Conservation (phyloP, 208 protist genomes). For the Porcisia hertigi region DNA sequence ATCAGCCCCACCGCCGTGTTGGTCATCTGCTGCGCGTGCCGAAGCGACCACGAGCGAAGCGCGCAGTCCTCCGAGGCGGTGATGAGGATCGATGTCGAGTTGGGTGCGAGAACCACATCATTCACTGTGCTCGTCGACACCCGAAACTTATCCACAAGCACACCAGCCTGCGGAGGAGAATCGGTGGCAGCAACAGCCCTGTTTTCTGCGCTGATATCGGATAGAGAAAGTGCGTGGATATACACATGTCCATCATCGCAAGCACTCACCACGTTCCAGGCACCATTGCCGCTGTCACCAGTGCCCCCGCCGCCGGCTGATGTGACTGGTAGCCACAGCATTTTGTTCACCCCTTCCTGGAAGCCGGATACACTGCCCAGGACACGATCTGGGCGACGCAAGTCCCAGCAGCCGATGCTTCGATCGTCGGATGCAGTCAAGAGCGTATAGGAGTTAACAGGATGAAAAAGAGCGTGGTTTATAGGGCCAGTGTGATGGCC, state of each 20-base stretch:
- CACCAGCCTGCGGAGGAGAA: slow-evolving; percentile 26
- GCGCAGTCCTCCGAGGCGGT: slow-evolving; percentile 83
- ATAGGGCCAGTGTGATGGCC: slow-evolving; percentile 66
- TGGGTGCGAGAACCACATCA: slow-evolving; percentile 60
- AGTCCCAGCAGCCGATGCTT: slow-evolving; percentile 74
- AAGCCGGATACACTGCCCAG: slow-evolving; percentile 64
- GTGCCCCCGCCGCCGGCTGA: slow-evolving; percentile 11
- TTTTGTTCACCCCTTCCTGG: slow-evolving; percentile 81
- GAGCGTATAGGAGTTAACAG: slow-evolving; percentile 35
- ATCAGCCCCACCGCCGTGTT: slow-evolving; percentile 13
- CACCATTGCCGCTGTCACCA: slow-evolving; percentile 4
- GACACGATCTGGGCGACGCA: slow-evolving; percentile 41
- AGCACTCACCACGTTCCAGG: slow-evolving; percentile 54
- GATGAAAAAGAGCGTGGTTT: slow-evolving; percentile 75
- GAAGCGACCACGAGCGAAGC: slow-evolving; percentile 75
- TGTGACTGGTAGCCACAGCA: slow-evolving; percentile 48
- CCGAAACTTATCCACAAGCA: slow-evolving; percentile 70
- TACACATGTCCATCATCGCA: slow-evolving; percentile 88
- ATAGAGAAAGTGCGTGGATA: slow-evolving; percentile 49
- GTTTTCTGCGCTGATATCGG: slow-evolving; percentile 2
- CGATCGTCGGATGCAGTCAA: slow-evolving; percentile 81
- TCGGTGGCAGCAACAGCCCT: background rate
- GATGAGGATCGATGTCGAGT: slow-evolving; percentile 39
- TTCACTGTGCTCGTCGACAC: slow-evolving; percentile 78
- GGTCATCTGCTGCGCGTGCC: slow-evolving; percentile 23